Conservation (phyloP, 2,329 filamentous ascomycete genomes). For the Fusarium sulawesiense region DNA sequence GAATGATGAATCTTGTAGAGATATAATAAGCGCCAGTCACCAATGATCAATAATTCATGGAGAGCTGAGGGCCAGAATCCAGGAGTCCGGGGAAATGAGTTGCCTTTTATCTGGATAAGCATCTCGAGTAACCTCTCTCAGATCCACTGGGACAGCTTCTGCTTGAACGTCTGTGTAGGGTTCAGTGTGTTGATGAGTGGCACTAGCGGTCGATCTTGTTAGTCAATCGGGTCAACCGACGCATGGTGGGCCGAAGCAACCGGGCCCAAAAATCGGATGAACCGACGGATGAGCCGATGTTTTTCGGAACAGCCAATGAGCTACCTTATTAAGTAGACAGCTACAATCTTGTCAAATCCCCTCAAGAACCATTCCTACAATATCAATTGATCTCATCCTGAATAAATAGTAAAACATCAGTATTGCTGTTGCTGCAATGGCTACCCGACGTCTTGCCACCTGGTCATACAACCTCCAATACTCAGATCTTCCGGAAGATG, state of each 20-base stretch:
- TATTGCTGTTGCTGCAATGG: neutral
- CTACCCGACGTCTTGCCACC: conserved; percentile 1
- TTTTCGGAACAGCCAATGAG: neutral
- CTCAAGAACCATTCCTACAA: neutral
- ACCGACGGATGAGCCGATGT: conserved; percentile 6
- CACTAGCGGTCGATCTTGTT: neutral
- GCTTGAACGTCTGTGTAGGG: neutral
- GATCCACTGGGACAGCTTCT: too few relatives aligned
- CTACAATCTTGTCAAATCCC: neutral
- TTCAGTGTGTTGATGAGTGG: neutral
- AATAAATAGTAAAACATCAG: neutral
- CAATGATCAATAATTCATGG: too few relatives aligned
- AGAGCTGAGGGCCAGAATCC: neutral
- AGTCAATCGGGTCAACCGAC: neutral
- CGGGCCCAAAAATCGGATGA: neutral
- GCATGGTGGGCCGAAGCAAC: neutral
- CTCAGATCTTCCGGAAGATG: conserved; percentile 5
- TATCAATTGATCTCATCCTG: neutral
- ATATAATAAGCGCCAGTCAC: too few relatives aligned
- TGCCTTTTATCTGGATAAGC: neutral
- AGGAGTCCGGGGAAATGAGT: neutral
- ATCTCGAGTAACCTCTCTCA: neutral
- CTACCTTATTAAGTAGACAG: neutral
- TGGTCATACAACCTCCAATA: conserved; percentile 10
- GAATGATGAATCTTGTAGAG: too few relatives aligned